These are phyloP conservation scores for Cudoniella acicularis DNA, from an alignment of 495 filamentous ascomycete genomes.

Conservation along the genomic window DNA sequence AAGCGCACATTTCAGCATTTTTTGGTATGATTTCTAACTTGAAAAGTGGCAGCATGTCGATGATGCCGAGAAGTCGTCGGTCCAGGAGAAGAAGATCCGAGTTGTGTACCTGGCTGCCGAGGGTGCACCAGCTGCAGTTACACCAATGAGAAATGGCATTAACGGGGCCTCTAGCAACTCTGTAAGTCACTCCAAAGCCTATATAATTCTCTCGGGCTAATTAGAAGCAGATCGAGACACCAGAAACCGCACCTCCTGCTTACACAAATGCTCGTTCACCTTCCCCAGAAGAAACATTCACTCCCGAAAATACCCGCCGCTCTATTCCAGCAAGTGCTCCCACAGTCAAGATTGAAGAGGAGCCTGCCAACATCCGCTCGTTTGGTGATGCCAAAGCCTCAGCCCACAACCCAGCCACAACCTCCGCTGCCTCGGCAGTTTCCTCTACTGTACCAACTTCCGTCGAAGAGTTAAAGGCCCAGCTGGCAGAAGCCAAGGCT, in stretches of 20 bases:
- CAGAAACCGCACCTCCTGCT: constrained; percentile 49
- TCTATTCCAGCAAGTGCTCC: not conserved
- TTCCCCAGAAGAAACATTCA: constrained; percentile 38
- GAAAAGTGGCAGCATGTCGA: constrained; percentile 74
- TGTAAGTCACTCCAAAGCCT: constrained; percentile 17
- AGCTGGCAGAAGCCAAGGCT: constrained; percentile 73
- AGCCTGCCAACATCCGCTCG: constrained; percentile 8
- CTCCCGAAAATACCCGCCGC: constrained; percentile 21
- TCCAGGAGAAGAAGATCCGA: constrained; percentile 95
- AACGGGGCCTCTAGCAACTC: constrained; percentile 28
- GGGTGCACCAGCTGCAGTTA: constrained; percentile 28
- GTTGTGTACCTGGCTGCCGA: constrained; percentile 73
- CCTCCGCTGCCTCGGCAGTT: not conserved
- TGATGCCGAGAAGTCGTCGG: constrained; percentile 66
- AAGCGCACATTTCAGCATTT: constrained; percentile 29
- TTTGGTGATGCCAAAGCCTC: constrained; percentile 7
- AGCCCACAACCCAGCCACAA: not conserved
- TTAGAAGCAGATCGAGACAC: constrained; percentile 16
- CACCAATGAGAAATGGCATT: constrained; percentile 35
- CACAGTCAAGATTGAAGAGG: constrained; percentile 14
- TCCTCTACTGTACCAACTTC: constrained; percentile 10
- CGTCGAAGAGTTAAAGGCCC: constrained; percentile 60
- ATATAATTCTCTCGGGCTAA: no score
- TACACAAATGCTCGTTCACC: constrained; percentile 46
- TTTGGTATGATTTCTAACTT: constrained; percentile 7